Base-by-base conservation (phyloP, 352 stramenopile species). In the Phytopythium kandeliae region DNA sequence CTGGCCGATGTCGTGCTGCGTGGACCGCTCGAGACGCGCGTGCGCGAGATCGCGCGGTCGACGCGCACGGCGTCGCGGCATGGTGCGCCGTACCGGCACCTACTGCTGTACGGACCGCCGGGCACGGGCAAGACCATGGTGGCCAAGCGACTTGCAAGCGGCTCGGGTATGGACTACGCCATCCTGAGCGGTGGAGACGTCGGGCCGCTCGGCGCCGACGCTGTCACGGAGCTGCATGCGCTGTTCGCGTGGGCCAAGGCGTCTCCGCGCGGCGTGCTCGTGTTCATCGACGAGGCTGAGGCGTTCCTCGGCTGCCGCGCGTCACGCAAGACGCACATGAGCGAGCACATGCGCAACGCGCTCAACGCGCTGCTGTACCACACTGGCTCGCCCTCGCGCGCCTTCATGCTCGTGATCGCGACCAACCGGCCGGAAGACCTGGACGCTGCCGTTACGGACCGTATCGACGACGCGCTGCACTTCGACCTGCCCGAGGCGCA, bases 231-330 rank as follows among this genome's bases (percentile, higher is more conserved):
- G 57, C 68, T 96, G 2, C 81, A 95, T 42, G 71, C 78, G 5
- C 58, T 96, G 12, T 86, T 96, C 40, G 65, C 75, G 19, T 96
- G 85, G 85, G 78, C 84, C n/a, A 73, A 83, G 30, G 64, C 74
- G 9, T 89, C 78, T 21, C 71, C 74, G 24, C 78, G 78, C 17
- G 78, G 78, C 3, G 73, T 95, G 0, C 50, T 95, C n/a, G 81
- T 96, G 54, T 92, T 96, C 41, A 91, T 96, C 45, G 85, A 96
- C 48, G 86, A 96, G 46, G 84, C 84, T 11, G 84, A 96, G 58
- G 85, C 85, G 13, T 92, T 90, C 38, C 53, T 95, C 3, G 73
- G 79, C 1, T 90, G 78, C 28, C 74, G 86, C 36, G 76, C 78
- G 13, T 88, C 71, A 15, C 64, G 76, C 36, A 88, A 92, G 55